Base-by-base conservation (phyloP, 805 yeast genomes). In the Clavispora fructus region DNA sequence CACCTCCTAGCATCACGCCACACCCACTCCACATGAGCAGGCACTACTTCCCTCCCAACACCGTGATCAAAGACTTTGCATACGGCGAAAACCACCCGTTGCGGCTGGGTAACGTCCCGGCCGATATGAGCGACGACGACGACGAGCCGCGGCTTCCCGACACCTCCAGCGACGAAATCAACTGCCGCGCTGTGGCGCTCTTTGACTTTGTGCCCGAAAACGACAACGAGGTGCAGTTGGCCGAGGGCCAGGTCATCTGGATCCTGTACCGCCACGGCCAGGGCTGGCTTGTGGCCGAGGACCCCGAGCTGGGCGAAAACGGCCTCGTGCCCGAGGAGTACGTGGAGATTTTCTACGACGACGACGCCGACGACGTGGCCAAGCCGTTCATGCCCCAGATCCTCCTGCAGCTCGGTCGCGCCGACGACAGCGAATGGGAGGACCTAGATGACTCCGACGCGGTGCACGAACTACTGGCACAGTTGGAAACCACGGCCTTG, bases 251-350 rank as follows among this genome's bases (percentile, higher is more conserved):
- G 65, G 64, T 80, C 12, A 80, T 94, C 2, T 84, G 90, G 79
- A 85, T 94, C 28, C 81, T 85, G 48, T 92, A 91, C 63, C 80
- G 95, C 47, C 96, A 92, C 63, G 98, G 98, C 25, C 97, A 92
- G 63, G 99, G 99, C 7, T 94, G 99, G 99, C 75, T 94, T 3
- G 97, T 94, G 43, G 98, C 97, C 0, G 82, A 80, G 55, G 90
- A 89, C 58, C 84, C 87, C 1, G 73, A 60, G 26, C 75, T 85
- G 2, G 89, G 88, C 1, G 85, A 83, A 51, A 87, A 95, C 11
- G 99, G 99, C 1, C 77, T 94, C 43, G 95, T 94, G 6, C 99
- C 99, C 1, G 96, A 91, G 58, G 97, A 87, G 57, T 94, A 91
- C 58, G 97, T 94, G 28, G 85, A 87, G 46, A 62, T 78, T 6